A percentile compares a stretch with the other conserved stretches of the same genome.
Evolutionary conservation across 495 filamentous ascomycete species (phyloP).

Genomic region (Tuber magnatum): DNA sequence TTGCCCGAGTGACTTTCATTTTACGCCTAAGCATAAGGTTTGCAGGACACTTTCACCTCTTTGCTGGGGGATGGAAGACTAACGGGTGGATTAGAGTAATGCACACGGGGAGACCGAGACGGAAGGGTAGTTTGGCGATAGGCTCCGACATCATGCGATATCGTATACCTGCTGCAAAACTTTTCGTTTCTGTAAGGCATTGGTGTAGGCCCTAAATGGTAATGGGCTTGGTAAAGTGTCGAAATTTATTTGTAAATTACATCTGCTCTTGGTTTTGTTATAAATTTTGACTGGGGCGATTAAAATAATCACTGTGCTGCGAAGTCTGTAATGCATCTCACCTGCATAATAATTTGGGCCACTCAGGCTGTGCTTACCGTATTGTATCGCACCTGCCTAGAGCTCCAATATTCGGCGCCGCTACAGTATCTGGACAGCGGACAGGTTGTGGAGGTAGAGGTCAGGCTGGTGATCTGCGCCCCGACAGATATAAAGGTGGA

Average conservation of each 20-base stretch:
- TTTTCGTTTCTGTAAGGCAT: background rate
- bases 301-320: background rate
- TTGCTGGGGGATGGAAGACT: background rate
- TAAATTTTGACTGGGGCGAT: background rate
- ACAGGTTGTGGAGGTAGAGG: background rate
- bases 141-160: background rate
- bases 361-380: background rate
- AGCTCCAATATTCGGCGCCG: background rate
- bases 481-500: background rate
- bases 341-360: background rate
- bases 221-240: background rate
- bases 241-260: background rate
- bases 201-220: background rate
- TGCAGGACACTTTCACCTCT: constrained; percentile 8
- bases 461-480: background rate
- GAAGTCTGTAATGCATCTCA: background rate
- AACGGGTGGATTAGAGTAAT: constrained; percentile 23
- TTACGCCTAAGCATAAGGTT: constrained; percentile 92
- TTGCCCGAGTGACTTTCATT: constrained; percentile 79
- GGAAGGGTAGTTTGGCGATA: constrained; percentile 43
- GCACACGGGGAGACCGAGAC: constrained; percentile 51
- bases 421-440: background rate
- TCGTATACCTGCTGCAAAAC: background rate
- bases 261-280: background rate
- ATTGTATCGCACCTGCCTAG: background rate